These are phyloP conservation scores for Orbilia brochopaga DNA, from an alignment of 2,329 filamentous ascomycete genomes.

Conservation along the genomic window DNA sequence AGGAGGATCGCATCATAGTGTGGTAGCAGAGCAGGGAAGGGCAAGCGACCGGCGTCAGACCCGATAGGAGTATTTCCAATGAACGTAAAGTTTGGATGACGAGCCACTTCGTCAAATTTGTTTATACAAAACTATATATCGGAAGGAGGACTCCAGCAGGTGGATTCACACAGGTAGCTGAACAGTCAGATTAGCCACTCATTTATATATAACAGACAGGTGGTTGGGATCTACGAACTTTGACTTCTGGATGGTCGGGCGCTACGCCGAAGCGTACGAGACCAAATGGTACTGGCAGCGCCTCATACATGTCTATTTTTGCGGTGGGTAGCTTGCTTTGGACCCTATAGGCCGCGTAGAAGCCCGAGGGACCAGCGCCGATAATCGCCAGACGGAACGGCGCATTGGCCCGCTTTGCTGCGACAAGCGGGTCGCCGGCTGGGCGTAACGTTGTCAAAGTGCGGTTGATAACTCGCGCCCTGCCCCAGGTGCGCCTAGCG, in stretches of 20 bases:
- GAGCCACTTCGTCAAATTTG: conserved; percentile 87
- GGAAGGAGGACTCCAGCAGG: background rate
- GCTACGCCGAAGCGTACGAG: conserved; percentile 93
- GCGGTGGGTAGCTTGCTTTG: conserved; percentile 75
- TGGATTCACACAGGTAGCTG: conserved; percentile 4
- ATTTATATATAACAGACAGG: conserved; percentile 13
- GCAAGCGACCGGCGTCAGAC: conserved; percentile 63
- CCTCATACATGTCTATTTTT: conserved; percentile 93
- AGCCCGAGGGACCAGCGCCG: conserved; percentile 92
- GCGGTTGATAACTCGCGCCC: background rate
- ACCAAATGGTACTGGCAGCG: conserved; percentile 88
- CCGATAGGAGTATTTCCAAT: conserved; percentile 88
- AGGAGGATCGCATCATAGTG: conserved; percentile 94
- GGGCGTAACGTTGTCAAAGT: conserved; percentile 17
- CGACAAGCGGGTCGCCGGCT: conserved; percentile 26
- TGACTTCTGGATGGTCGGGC: conserved; percentile 98
- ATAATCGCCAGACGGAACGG: conserved; percentile 83
- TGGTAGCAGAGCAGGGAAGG: conserved; percentile 71
- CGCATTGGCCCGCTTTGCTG: conserved; percentile 33
- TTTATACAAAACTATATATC: conserved; percentile 81
- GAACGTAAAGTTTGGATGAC: conserved; percentile 82
- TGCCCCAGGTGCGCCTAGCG: background rate
- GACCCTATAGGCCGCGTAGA: conserved; percentile 88
- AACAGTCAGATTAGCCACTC: conserved; percentile 40
- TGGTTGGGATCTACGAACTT: conserved; percentile 65